Evolutionary conservation across 2,329 filamentous ascomycete species (phyloP).

Genomic region (Paramyrothecium roridum): DNA sequence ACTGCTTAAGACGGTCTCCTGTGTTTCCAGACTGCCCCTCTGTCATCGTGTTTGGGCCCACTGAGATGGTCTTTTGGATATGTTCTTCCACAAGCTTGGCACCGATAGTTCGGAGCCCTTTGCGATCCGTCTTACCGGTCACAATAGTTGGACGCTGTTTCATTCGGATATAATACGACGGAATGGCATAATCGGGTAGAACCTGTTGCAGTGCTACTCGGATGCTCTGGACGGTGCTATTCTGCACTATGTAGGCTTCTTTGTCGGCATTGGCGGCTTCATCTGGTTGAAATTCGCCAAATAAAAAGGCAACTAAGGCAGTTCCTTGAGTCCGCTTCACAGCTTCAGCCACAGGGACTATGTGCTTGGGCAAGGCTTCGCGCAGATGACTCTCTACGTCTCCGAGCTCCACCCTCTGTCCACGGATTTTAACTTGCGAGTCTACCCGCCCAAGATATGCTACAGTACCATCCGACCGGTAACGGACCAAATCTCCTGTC

Average conservation of each 20-base stretch:
- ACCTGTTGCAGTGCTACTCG: neutral
- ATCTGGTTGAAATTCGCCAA: neutral
- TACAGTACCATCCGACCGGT: slow-evolving; percentile 35
- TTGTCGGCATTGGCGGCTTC: neutral
- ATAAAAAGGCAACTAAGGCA: neutral
- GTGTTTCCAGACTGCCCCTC: too few relatives aligned
- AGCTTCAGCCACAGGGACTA: slow-evolving; percentile 3
- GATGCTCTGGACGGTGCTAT: neutral
- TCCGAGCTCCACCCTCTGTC: slow-evolving; percentile 49
- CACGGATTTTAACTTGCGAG: slow-evolving; percentile 55
- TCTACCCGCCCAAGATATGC: slow-evolving; percentile 50
- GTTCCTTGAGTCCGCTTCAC: slow-evolving; percentile 1
- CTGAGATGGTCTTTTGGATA: neutral
- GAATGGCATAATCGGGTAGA: slow-evolving; percentile 9
- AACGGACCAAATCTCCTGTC: slow-evolving; percentile 44
- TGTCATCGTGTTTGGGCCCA: neutral
- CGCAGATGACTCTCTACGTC: slow-evolving; percentile 10
- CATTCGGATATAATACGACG: slow-evolving; percentile 7
- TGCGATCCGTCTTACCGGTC: slow-evolving; percentile 5
- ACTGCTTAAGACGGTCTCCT: neutral
- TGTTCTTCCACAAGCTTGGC: neutral
- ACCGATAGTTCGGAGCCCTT: neutral
- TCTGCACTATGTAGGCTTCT: neutral
- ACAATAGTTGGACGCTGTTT: neutral
- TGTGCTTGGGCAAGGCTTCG: neutral